These are phyloP conservation scores for Umbilicus rupestris DNA, from an alignment of 164 flowering plant species.

Conservation along the genomic window DNA sequence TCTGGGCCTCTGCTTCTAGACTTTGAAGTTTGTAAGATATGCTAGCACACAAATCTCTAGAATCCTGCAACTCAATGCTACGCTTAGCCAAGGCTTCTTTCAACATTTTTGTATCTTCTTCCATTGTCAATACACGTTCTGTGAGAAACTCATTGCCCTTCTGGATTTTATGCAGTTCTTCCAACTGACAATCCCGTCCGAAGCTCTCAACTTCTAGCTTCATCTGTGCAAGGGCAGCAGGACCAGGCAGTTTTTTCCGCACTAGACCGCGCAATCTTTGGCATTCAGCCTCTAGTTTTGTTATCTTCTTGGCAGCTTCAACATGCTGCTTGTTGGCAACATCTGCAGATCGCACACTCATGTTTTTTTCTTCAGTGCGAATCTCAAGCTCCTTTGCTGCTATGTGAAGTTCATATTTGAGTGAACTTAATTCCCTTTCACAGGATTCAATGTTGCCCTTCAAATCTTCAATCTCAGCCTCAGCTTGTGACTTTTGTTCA, in stretches of 20 bases:
- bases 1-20: slow-evolving; percentile 55
- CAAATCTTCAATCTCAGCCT: slow-evolving; percentile 72
- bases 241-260: slow-evolving; percentile 92
- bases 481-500: slow-evolving; percentile 84
- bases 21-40: slow-evolving; percentile 67
- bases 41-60: slow-evolving; percentile 76
- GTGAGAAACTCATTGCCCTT: slow-evolving; percentile 82
- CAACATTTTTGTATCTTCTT: slow-evolving; percentile 92
- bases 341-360: slow-evolving; percentile 85
- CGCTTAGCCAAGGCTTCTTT: slow-evolving; percentile 96
- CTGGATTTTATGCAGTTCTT: slow-evolving; percentile 44
- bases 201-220: slow-evolving; percentile 83
- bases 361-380: slow-evolving; percentile 92
- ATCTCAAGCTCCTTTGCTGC: slow-evolving; percentile 84
- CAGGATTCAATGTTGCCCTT: slow-evolving; percentile 65
- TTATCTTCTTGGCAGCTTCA: slow-evolving; percentile 84
- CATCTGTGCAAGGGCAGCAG: slow-evolving; percentile 98
- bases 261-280: slow-evolving; percentile 94
- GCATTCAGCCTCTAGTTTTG: slow-evolving; percentile 92
- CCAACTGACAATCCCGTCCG: slow-evolving; percentile 69
- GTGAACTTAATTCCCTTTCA: slow-evolving; percentile 77
- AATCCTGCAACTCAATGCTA: slow-evolving; percentile 74
- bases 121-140: slow-evolving; percentile 70
- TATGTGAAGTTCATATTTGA: slow-evolving; percentile 81
- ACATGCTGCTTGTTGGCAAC: slow-evolving; percentile 80